Conservation (phyloP, 768 basidiomycete genomes). For the Russula sp. region DNA sequence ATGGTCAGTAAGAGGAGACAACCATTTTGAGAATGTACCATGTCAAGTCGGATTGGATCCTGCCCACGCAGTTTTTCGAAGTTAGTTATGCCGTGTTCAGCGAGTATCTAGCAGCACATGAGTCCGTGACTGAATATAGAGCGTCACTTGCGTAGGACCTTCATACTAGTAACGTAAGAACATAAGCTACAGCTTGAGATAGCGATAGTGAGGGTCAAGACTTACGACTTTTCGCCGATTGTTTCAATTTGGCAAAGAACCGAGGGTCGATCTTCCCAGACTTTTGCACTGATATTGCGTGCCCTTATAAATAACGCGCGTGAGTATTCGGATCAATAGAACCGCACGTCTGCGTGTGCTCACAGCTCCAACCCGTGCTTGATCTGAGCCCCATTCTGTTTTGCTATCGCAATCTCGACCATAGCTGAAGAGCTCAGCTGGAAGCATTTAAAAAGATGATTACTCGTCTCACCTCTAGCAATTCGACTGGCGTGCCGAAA, state of each 20-base stretch:
- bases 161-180: conserved; percentile 19
- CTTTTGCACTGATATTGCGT: conserved; percentile 72
- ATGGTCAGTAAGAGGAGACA: background rate
- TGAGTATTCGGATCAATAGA: background rate
- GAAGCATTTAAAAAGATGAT: background rate
- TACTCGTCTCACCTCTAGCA: conserved; percentile 47
- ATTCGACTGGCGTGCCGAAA: conserved; percentile 76
- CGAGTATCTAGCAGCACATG: conserved; percentile 48
- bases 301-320: conserved; percentile 36
- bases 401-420: conserved; percentile 66
- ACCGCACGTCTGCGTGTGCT: conserved; percentile 23
- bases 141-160: conserved; percentile 24
- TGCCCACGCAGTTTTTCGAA: conserved; percentile 50
- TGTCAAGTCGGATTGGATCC: conserved; percentile 55
- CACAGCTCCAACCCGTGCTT: conserved; percentile 73
- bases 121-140: background rate
- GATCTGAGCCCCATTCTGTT: conserved; percentile 56
- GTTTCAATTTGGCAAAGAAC: conserved; percentile 82
- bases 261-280: conserved; percentile 86
- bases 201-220: conserved; percentile 2
- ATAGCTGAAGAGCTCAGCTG: conserved; percentile 42
- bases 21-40: conserved; percentile 32
- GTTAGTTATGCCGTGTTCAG: conserved; percentile 61
- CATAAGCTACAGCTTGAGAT: background rate
- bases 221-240: conserved; percentile 91